Evolutionary conservation across 805 yeast genomes (phyloP), one percentile per base, ranked within the genome.

Genomic region (Yamadazyma sp.): DNA sequence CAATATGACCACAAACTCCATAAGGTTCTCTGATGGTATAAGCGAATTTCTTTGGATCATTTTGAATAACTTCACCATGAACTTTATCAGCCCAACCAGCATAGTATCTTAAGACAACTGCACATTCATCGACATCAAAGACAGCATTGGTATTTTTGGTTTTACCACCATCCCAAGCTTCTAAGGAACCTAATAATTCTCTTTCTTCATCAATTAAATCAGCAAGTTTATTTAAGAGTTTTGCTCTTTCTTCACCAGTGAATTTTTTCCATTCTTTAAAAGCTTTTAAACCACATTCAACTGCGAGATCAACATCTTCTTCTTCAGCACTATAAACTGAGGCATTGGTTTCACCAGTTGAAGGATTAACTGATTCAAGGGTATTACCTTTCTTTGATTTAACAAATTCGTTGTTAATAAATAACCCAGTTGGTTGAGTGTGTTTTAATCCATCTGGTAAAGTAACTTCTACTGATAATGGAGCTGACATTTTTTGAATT

Each of bases 1-100:
- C 60, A 41, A 68, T 68, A 44, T 67, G 73, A 11, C 68, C 73
- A 48, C 71, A 63, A 14, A 68, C 71, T 5, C 73, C 73, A 43
- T 45, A 57, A 19, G 73, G 73, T 52, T 82, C 84, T 45, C 79
- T 80, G 35, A 79, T 67, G 17, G 88, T 80, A 60, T 78, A 80
- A 23, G 84, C 84, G 48, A 82, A 65, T 54, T 70, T 70, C 41
- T 63, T 62, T 16, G 73, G 69, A 53, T 62, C 61, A 46, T 60
- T 58, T 47, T 64, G 65, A 45, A 67, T 65, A 30, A 65, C 62
- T 30, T 56, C 62, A 24, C 82, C 82, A 37, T 59, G 62, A 29
- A 75, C 58, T 50, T 76, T 76, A 56, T 76, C 81, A 24, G 80
- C 77, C 79, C 80, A 75, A 19, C 80, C 81, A 22, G 80, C 81